These are phyloP conservation scores for Oenanthe javanica DNA, from an alignment of 140 eudicot species.

Conservation along the genomic window DNA sequence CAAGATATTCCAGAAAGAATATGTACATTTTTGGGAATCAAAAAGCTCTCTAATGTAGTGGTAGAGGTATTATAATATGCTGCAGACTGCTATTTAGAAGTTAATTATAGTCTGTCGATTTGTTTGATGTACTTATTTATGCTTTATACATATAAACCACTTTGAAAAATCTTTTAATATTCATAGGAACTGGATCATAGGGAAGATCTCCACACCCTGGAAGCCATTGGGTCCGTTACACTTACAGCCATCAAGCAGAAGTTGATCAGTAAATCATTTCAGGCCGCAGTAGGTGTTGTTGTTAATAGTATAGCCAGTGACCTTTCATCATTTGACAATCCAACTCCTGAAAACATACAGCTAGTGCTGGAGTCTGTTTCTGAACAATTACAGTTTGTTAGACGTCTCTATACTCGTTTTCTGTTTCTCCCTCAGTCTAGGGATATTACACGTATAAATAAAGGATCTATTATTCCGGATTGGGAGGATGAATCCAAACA, in stretches of 20 bases:
- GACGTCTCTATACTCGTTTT: constrained; percentile 66
- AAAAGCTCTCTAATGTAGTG: constrained; percentile 84
- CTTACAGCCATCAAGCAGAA: constrained; percentile 45
- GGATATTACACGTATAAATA: constrained; percentile 63
- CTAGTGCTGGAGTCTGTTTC: constrained; percentile 47
- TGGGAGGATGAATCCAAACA: constrained; percentile 57
- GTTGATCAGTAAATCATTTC: constrained; percentile 64
- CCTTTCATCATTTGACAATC: constrained; percentile 28
- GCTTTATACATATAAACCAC: constrained; percentile 8
- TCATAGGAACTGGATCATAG: constrained; percentile 58
- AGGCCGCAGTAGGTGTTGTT: constrained; percentile 63
- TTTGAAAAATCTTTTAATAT: constrained; percentile 8
- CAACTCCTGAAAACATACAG: constrained; percentile 35
- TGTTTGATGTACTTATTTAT: constrained; percentile 13
- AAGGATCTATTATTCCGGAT: constrained; percentile 60
- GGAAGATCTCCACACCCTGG: constrained; percentile 45
- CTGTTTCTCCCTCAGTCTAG: constrained; percentile 59
- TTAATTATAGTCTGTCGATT: not conserved
- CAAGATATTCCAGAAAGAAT: constrained; percentile 65
- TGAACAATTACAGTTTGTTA: constrained; percentile 62
- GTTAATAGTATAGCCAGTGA: constrained; percentile 33
- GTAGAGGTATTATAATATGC: constrained; percentile 61
- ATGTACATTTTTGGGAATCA: constrained; percentile 53
- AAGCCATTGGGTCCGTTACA: constrained; percentile 51
- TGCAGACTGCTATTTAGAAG: constrained; percentile 4